Evolutionary conservation across 2,329 filamentous ascomycete genomes (phyloP), one percentile per base, ranked within the genome.

Genomic region (Cladosporium sp.): DNA sequence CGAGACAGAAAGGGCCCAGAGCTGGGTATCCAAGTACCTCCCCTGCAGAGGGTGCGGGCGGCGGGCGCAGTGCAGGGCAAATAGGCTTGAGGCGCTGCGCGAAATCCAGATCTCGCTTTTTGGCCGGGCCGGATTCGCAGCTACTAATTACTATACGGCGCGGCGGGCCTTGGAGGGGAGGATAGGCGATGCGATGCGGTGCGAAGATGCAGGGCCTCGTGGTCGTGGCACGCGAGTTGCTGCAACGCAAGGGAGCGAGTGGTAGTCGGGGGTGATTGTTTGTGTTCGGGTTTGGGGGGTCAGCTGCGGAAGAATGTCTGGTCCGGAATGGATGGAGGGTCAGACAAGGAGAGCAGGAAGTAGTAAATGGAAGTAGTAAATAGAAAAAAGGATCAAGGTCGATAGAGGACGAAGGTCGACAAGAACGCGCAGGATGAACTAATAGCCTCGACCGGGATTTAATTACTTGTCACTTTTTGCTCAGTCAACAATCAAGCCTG

Each of bases 51-150:
- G 9, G 43, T 22, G 22, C 35, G 30, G 29, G 38, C 32, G 43
- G 43, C 20, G 25, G 29, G 20, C 30, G 40, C 18, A 16, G 36
- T 38, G 32, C 32, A 35, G 32, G 32, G 32, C 32, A 35, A 35
- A 8, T 16, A 16, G 32, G 32, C 12, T 27, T n/a, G 32, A 35
- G 32, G 11, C 16, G 45, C 38, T 22, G 45, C 45, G 36, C 36
- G 36, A 33, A 32, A 40, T 48, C 45, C 36, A 48, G 45, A 48
- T 40, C 36, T 40, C 35, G 43, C 36, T 16, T 20, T 38, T n/a
- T 20, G 35, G 43, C 32, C 43, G 43, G 43, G 43, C 43, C 43
- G 35, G 43, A 47, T 22, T 47, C 9, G 32, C 32, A 35, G 32
- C 32, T 27, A 27, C 22, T 27, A 35, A n/a, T n/a, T 27, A 27